Evolutionary conservation across 2,329 filamentous ascomycete species (phyloP), one percentile per base, ranked within the genome.

Genomic region (Nemania abortiva): DNA sequence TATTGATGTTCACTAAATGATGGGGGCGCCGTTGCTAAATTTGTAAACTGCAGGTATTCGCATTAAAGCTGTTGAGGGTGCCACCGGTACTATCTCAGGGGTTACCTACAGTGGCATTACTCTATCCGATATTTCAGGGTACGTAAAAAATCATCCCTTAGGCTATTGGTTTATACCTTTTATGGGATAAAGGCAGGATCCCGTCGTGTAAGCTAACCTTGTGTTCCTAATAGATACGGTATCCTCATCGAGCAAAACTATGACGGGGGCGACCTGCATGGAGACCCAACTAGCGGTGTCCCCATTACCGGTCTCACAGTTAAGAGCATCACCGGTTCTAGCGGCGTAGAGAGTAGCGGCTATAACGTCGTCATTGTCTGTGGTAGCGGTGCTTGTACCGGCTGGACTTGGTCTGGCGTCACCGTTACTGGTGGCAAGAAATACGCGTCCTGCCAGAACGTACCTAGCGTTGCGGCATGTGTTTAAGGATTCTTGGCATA

Each of bases 221-320:
- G 18, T 9, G 6, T n/a, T 57, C 6, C 13, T 29, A 34, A 50
- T 27, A 79, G 84, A 24, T 88, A 89, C 75, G 87, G 85, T 53
- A 84, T 90, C 66, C 81, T 89, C 59, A 84, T 90, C 66, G 81
- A 89, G 77, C 88, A 90, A 79, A 86, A 89, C 76, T 89, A 88
- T 73, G 78, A 84, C 60, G 81, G 78, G 61, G 83, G 83, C 22
- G 77, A 69, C 29, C 77, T 69, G 75, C 4, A 75, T 72, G 57
- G 81, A 50, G 81, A 73, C 1, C 84, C 85, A 6, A 87, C 85
- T 27, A 69, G 63, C n/a, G 83, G 82, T 55, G 82, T 86, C 13
- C 80, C 80, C 2, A 84, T 87, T 69, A 83, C 82, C 2, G 79
- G 74, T n/a, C 75, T 87, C 15, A 79, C 76, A 0, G 56, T 86